Evolutionary conservation across 306 rosid genomes (phyloP), one percentile per base, ranked within the genome.

Genomic region (Castanospermum australe): DNA sequence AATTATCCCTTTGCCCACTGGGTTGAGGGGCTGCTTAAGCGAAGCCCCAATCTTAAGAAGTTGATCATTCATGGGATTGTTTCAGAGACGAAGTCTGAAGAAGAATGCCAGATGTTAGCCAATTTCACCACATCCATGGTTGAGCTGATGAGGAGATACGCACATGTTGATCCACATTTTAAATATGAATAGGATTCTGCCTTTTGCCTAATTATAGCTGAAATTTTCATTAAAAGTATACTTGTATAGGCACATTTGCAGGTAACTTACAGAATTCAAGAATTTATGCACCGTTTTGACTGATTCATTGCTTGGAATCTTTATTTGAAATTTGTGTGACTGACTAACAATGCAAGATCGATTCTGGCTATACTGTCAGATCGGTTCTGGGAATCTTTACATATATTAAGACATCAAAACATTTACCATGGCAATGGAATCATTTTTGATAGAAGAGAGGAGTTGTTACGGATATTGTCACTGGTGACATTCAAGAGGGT

Each of bases 101-200:
- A 84, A 57, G 90, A 84, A 55, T 81, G 84, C 78, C 77, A 81
- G 48, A 78, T 87, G 51, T 70, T 84, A 21, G 86, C 87, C 64
- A 84, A 56, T 73, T 84, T 87, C 72, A 84, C 84, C 8, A 64
- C 86, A 28, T 73, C 84, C 45, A 87, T 84, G 83, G 60, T 86
- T 80, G 81, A 83, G 81, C 79, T 86, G 61, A 86, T 86, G 89
- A 86, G 87, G 80, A 86, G 74, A 78, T 87, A 78, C 62, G 22
- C 54, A 45, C 32, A 81, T 57, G 86, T 87, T 36, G 84, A 81
- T 65, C 84, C 87, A 79, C 84, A 81, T 70, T 87, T 87, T 64
- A 79, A 81, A 62, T 87, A 73, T 81, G 82, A 77, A 71, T 83
- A 84, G 74, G 52, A 75, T 70, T 82, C 67, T 75, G 78, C 72